Percentiles rank a stretch among this genome's conserved stretches.
These are phyloP conservation scores for Ganoderma lingzhi DNA, from an alignment of 1,284 basidiomycete genomes.

Conservation along the genomic window DNA sequence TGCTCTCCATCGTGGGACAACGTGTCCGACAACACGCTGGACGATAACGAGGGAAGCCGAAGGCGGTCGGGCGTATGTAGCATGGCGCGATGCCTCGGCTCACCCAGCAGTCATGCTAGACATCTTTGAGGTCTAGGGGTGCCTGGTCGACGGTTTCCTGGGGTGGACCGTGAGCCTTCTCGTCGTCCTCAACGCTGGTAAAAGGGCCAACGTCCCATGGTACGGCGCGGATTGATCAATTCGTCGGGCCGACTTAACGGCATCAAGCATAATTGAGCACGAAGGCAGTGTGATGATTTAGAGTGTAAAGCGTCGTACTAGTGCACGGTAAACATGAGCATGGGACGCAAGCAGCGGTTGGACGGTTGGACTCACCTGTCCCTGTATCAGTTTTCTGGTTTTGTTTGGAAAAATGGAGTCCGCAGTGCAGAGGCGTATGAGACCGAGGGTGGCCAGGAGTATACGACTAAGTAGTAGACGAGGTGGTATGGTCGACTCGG, in stretches of 20 bases:
- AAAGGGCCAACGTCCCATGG: background rate
- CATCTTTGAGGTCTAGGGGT: background rate
- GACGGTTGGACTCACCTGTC: background rate
- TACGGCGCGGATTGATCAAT: slow-evolving; percentile 4
- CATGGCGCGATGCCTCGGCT: slow-evolving; percentile 1
- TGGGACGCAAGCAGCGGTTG: background rate
- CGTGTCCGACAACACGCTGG: slow-evolving; percentile 4
- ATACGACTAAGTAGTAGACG: background rate
- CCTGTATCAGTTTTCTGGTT: background rate
- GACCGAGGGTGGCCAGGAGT: too few species aligned
- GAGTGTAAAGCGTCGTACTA: background rate
- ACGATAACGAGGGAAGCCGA: slow-evolving; percentile 16
- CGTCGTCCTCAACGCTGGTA: background rate
- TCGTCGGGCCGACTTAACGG: background rate
- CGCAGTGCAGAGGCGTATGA: background rate
- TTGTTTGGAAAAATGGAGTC: background rate
- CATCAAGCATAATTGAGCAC: background rate
- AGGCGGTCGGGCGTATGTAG: background rate
- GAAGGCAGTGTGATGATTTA: background rate
- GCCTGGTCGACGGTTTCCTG: background rate
- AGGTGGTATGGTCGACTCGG: background rate
- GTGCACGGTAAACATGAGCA: background rate
- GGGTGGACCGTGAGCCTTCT: background rate
- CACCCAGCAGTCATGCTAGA: background rate
- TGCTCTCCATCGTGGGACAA: slow-evolving; percentile 6